Percentiles rank a stretch among this genome's conserved stretches.
phyloP scores from a whole-genome alignment of 805 yeast species.

The Candida lessepsii region DNA sequence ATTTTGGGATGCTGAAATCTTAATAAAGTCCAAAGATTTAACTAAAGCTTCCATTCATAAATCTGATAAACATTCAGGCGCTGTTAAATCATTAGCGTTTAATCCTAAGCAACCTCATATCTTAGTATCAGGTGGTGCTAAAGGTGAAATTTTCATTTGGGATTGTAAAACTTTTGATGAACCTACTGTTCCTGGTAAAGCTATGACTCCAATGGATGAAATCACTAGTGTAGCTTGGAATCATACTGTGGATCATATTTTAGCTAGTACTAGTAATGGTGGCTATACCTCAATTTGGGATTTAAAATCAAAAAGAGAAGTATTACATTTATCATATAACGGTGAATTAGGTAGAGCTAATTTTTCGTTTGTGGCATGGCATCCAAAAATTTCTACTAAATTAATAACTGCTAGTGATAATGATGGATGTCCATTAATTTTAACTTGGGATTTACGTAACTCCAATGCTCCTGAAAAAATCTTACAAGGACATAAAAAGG shows the following conservation, averaged over 20 bases:
- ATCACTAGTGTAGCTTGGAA: conserved; percentile 88
- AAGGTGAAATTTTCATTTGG: conserved; percentile 89
- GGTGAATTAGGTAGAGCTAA: conserved; percentile 58
- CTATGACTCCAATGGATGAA: conserved; percentile 79
- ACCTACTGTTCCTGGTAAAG: conserved; percentile 66
- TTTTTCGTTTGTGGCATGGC: conserved; percentile 88
- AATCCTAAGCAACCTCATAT: conserved; percentile 70
- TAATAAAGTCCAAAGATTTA: conserved; percentile 41
- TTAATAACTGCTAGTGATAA: conserved; percentile 84
- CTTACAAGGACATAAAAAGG: conserved; percentile 79
- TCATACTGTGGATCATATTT: conserved; percentile 73
- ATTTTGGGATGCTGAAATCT: conserved; percentile 69
- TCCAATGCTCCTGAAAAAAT: conserved; percentile 84
- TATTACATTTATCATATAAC: conserved; percentile 75
- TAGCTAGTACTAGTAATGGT: conserved; percentile 84
- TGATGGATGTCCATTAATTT: conserved; percentile 74
- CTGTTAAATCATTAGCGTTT: conserved; percentile 73
- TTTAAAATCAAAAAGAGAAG: conserved; percentile 81
- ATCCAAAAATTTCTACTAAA: conserved; percentile 83
- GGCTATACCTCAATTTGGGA: conserved; percentile 95
- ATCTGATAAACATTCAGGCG: conserved; percentile 59
- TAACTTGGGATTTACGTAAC: conserved; percentile 93
- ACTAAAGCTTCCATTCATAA: conserved; percentile 48
- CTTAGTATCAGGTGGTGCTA: conserved; percentile 83
- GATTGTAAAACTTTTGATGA: conserved; percentile 67